These are phyloP conservation scores for Ganoderma sinense DNA, from an alignment of 1,284 basidiomycete species.

Conservation along the genomic window DNA sequence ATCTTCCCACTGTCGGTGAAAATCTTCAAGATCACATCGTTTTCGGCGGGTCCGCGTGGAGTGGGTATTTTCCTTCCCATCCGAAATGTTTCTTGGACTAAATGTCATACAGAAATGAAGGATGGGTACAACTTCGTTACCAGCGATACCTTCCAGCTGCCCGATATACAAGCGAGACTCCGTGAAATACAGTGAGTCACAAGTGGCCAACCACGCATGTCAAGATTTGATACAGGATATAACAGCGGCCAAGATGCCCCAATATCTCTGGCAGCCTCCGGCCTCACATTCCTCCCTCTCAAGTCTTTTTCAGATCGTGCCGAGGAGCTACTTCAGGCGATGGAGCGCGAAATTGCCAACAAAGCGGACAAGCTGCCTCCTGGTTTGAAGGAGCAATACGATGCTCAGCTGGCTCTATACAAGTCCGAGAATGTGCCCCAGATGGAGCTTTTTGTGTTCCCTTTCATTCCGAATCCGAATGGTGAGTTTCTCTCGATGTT, in stretches of 20 bases:
- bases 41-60: conserved; percentile 18
- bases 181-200: conserved; percentile 35
- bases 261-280: conserved; percentile 14
- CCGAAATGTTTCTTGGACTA: not conserved
- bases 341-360: conserved; percentile 5
- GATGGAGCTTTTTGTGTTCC: conserved; percentile 13
- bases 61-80: conserved; percentile 1
- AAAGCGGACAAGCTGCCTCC: conserved; percentile 8
- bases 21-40: conserved; percentile 50
- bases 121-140: conserved; percentile 33
- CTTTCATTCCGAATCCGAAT: conserved; percentile 16
- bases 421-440: conserved; percentile 23
- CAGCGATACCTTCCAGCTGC: conserved; percentile 35
- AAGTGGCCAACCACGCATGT: not conserved
- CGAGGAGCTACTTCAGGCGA: conserved; percentile 8
- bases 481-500: conserved; percentile 17
- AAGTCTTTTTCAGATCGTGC: conserved; percentile 14
- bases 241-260: conserved; percentile 9
- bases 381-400: conserved; percentile 27
- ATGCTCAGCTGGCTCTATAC: conserved; percentile 22
- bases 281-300: conserved; percentile 18
- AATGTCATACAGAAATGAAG: conserved; percentile 31
- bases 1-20: conserved; percentile 50
- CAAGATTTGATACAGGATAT: not conserved
- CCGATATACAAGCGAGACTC: conserved; percentile 29